Base-by-base conservation (phyloP, 257 asterid genomes). In the Coffea canephora region DNA sequence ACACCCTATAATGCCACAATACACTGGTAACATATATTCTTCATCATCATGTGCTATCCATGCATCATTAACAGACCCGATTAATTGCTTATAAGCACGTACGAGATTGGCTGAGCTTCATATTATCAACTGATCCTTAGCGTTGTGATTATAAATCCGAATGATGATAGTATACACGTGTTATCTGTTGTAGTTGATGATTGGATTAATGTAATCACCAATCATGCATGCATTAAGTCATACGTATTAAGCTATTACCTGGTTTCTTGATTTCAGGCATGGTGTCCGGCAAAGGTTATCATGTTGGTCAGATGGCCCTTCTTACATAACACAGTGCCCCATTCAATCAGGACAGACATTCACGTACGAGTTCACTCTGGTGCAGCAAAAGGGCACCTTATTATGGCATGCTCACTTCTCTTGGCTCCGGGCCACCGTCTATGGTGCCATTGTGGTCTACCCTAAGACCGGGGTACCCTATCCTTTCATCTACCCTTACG, bases 321-420 rank as follows among this genome's bases (percentile, higher is more conserved):
- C 91, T 13, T 91, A 86, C 70, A 79, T 91, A 1, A 91, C 91
- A 8, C 97, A 91, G 68, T 91, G 95, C 74, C 97, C 93, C 1
- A 84, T 91, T 36, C 92, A 86, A 80, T 31, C 95, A 0, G 97
- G 93, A 2, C 87, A 88, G 39, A 85, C 86, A 50, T 91, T 83
- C 87, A 91, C 89, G 0, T 90, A 91, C 34, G 88, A 86, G 78
- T 90, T 90, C 75, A 89, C 91, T 6, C 41, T 91, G 43, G 86
- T 81, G 25, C 89, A 86, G 72, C 95, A 91, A 77, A 88, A 90
- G 77, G 97, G 97, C 43, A 91, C 95, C 87, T 59, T 86, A 11
- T 81, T 86, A 16, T 90, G 96, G 97, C 97, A 91, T 54, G 95
- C 93, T 46, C 97, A 91, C n/a, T 76, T 88, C 43, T 89, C 93